These are phyloP conservation scores for Phlebiopsis flavidoalba DNA, from an alignment of 768 basidiomycete genomes.

Conservation along the genomic window DNA sequence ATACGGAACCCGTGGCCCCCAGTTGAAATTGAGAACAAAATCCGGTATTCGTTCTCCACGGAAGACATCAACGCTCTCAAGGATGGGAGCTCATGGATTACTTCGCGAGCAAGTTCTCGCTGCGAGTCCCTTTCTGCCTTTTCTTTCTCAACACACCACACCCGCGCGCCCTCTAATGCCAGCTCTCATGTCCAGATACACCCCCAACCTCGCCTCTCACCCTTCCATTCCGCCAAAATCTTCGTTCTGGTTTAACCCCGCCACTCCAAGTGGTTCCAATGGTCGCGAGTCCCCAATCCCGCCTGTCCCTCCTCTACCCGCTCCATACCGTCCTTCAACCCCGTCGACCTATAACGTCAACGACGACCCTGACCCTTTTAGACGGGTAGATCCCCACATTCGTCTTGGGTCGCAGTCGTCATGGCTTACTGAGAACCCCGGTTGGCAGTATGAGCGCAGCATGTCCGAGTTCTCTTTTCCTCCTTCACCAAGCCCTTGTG, in stretches of 20 bases:
- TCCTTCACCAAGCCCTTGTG: conserved; percentile 21
- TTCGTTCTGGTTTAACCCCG: conserved; percentile 56
- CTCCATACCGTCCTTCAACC: conserved; percentile 44
- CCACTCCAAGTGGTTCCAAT: conserved; percentile 26
- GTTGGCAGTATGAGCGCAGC: conserved; percentile 41
- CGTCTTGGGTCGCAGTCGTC: conserved; percentile 66
- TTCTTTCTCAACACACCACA: conserved; percentile 69
- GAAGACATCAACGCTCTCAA: conserved; percentile 70
- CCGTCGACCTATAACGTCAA: conserved; percentile 30
- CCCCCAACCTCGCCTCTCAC: conserved; percentile 31
- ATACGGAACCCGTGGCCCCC: conserved; percentile 58
- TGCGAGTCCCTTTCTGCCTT: conserved; percentile 60
- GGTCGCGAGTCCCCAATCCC: conserved; percentile 42
- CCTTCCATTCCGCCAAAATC: conserved; percentile 42
- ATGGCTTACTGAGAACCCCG: conserved; percentile 65
- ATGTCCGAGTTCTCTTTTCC: conserved; percentile 70
- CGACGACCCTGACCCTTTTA: conserved; percentile 60
- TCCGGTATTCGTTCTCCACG: conserved; percentile 58
- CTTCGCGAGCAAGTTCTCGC: conserved; percentile 52
- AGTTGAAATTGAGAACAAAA: conserved; percentile 43
- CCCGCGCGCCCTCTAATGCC: conserved; percentile 36
- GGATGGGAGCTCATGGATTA: conserved; percentile 80
- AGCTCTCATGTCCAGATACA: conserved; percentile 19
- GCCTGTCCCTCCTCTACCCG: conserved; percentile 54
- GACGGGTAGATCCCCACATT: conserved; percentile 43